Base-by-base conservation (phyloP, 805 yeast genomes). In the Starmerella bacillaris region DNA sequence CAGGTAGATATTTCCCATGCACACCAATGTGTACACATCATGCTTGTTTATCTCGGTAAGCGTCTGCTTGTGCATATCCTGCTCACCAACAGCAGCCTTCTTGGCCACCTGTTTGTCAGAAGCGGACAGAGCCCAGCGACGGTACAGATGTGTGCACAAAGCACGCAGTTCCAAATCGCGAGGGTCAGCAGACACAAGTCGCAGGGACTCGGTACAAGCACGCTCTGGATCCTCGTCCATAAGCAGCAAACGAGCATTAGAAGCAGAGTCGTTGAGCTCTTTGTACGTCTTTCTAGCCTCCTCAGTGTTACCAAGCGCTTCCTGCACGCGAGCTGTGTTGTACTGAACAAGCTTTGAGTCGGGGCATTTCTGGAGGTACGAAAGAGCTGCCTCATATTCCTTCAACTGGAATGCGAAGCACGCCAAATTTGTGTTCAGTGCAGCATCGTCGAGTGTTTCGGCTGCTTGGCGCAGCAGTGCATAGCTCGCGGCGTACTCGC, bases 1-100 rank as follows among this genome's bases (percentile, higher is more conserved):
- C 47, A 80, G 68, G 53, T 86, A 89, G 33, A 86, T 66, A 51
- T 86, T 89, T 7, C 92, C 98, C 50, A 89, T 62, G 1, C 94
- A 83, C 15, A 83, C 70, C 43, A 89, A 65, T 0, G 98, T 89
- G 56, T 84, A 86, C 27, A 73, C 58, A 57, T 89, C 98, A 55
- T 83, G 95, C 47, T 59, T 60, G 51, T 83, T 82, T 51, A 68
- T 71, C 39, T 76, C 72, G 22, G 74, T 76, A 44, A 89, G 64
- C 0, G 98, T 82, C 31, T 76, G 78, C 54, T 80, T 80, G 51
- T 80, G 84, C 51, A 78, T 92, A 11, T 67, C 61, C 42, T 79
- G 74, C 54, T 82, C 94, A n/a, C 56, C 58, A 36, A 63, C 64
- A 14, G 64, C 67, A 65, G 40, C 68, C 70, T 41, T 57, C 19